Base-by-base conservation (phyloP, 164 flowering plant species). In the Sedum album region DNA sequence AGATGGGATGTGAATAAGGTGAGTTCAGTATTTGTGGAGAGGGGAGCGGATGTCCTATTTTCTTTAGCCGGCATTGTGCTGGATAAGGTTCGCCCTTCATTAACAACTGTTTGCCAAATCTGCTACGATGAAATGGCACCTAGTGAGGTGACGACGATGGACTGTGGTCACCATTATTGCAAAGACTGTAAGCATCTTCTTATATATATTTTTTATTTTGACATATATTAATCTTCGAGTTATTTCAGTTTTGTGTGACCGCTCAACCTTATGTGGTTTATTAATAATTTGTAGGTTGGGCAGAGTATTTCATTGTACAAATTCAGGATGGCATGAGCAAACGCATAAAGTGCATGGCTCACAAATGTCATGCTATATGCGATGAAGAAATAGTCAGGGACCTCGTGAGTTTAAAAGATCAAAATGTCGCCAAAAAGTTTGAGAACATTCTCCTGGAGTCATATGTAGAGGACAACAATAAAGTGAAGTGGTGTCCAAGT, bases 401-500 rank as follows among this genome's bases (percentile, higher is more conserved):
- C 70, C 77, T 92, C 36, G 90, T 90, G 53, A 77, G 83, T 74
- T 69, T 69, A 51, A 86, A 75, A 76, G 82, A 83, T 73, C 85
- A 84, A 64, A 77, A 79, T 72, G 61, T 92, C 53, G 92, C 96
- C 7, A 87, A 84, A 67, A 86, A 85, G 69, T 92, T 87, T 78
- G 96, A 92, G 41, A 88, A 88, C 61, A 83, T 82, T 76, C 92
- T 89, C 73, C 75, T 89, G 31, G 91, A 92, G 68, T 92, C 97
- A 20, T 92, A 88, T 68, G 85, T 92, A 46, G 96, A 88, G 64
- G 96, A 88, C 76, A 92, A 92, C 70, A 82, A 75, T 72, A 84
- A 68, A 82, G 94, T 89, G 42, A 92, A 88, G 75, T 92, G 97
- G 97, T 92, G 97, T 76, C 98, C 98, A 33, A 90, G 96, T 69